phyloP scores from a whole-genome alignment of 495 filamentous ascomycete genomes.

The Podospora conica region DNA sequence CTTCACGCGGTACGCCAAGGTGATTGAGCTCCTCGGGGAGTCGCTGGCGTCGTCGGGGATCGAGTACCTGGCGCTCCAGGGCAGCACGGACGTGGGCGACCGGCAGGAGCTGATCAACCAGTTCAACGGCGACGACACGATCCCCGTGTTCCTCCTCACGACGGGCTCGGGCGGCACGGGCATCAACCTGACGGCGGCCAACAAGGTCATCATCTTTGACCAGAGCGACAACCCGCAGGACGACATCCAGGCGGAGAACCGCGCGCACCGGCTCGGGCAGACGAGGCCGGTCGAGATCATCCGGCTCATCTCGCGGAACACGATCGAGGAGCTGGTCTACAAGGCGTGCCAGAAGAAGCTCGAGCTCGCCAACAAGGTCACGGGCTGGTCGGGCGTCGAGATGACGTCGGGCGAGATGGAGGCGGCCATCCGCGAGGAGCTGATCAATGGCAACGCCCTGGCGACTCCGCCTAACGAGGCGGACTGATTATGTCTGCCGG shows the following conservation, averaged over 20 bases:
- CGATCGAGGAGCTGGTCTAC: slow-evolving; percentile 90
- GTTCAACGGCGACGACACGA: slow-evolving; percentile 67
- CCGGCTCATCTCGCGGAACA: slow-evolving; percentile 71
- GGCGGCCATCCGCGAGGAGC: slow-evolving; percentile 18
- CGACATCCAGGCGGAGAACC: slow-evolving; percentile 92
- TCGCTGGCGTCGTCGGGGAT: slow-evolving; percentile 71
- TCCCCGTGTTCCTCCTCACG: slow-evolving; percentile 86
- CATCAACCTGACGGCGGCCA: slow-evolving; percentile 89
- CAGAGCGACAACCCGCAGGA: slow-evolving; percentile 94
- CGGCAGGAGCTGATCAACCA: slow-evolving; percentile 82
- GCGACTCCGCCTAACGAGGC: slow-evolving; percentile 10
- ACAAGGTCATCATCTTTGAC: slow-evolving; percentile 97
- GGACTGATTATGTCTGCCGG: not conserved
- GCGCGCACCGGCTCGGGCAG: slow-evolving; percentile 91
- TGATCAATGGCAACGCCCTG: slow-evolving; percentile 13
- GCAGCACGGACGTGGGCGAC: slow-evolving; percentile 72
- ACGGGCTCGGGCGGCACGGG: slow-evolving; percentile 92
- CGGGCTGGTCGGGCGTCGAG: slow-evolving; percentile 27
- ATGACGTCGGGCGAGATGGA: slow-evolving; percentile 30
- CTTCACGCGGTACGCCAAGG: slow-evolving; percentile 88
- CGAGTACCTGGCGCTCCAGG: slow-evolving; percentile 74
- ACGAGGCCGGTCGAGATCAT: slow-evolving; percentile 78
- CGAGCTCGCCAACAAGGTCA: slow-evolving; percentile 79
- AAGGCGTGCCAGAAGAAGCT: slow-evolving; percentile 86
- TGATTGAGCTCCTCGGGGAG: slow-evolving; percentile 81